Percentiles rank a stretch among this genome's conserved stretches.
phyloP scores from a whole-genome alignment of 1,284 basidiomycete species.

The Leccinum fuscescens region DNA sequence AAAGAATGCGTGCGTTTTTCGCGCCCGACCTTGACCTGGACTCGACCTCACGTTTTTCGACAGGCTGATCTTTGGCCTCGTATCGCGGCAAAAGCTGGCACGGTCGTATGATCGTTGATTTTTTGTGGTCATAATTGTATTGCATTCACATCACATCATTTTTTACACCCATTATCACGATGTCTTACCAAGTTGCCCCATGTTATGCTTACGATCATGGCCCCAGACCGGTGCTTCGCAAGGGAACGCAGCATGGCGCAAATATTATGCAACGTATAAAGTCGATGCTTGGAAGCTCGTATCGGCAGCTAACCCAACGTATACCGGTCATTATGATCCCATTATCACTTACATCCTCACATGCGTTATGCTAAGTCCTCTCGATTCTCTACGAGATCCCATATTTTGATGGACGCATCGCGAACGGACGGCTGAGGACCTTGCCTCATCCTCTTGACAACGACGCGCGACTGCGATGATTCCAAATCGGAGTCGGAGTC shows the following conservation, averaged over 20 bases:
- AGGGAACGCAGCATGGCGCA: background rate
- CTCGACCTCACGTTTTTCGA: background rate
- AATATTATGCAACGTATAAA: background rate
- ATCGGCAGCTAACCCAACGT: background rate
- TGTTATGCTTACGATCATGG: conserved; percentile 27
- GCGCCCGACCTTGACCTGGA: background rate
- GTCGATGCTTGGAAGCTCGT: background rate
- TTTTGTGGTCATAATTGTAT: conserved; percentile 17
- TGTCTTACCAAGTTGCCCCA: conserved; percentile 19
- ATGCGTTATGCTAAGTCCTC: background rate
- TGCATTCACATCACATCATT: conserved; percentile 11
- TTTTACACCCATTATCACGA: conserved; percentile 4
- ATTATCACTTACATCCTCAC: background rate
- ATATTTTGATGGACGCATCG: conserved; percentile 31
- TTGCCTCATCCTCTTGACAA: conserved; percentile 11
- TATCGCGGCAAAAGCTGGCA: conserved; percentile 98
- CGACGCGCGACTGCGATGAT: background rate
- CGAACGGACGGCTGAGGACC: conserved; percentile 22
- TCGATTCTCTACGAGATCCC: conserved; percentile 17
- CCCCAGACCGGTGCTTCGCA: background rate
- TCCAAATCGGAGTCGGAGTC: conserved; percentile 14
- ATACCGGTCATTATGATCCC: background rate
- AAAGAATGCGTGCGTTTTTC: conserved; percentile 83
- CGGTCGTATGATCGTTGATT: conserved; percentile 72
- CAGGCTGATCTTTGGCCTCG: conserved; percentile 99